Conservation (phyloP, 805 yeast species). For the Candida insectorum region DNA sequence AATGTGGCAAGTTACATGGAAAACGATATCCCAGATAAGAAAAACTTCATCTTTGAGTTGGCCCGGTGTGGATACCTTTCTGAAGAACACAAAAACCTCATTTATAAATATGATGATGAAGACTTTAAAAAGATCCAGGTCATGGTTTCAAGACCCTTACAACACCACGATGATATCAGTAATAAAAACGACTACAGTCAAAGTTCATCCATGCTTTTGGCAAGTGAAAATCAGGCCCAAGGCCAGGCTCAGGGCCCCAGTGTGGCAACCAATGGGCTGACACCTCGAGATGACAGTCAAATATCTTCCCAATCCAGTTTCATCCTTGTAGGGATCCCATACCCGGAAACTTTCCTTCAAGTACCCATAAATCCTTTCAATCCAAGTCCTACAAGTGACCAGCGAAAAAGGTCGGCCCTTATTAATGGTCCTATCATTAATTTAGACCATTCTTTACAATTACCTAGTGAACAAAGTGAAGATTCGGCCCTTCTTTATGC, state of each 20-base stretch:
- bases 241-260: conserved; percentile 11
- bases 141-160: conserved; percentile 36
- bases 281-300: conserved; percentile 20
- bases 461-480: conserved; percentile 30
- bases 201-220: conserved; percentile 31
- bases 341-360: conserved; percentile 32
- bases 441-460: conserved; percentile 62
- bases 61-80: conserved; percentile 29
- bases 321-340: conserved; percentile 39
- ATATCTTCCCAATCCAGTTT: conserved; percentile 26
- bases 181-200: conserved; percentile 26
- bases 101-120: conserved; percentile 19
- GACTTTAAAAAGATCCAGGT: conserved; percentile 30
- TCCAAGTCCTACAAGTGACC: conserved; percentile 54
- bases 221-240: conserved; percentile 4
- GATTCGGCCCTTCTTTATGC: conserved; percentile 46
- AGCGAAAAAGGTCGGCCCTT: conserved; percentile 73
- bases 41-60: conserved; percentile 9
- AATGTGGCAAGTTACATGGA: conserved; percentile 6
- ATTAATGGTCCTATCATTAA: conserved; percentile 81
- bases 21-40: conserved; percentile 12
- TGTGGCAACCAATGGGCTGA: not conserved
- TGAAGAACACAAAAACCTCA: conserved; percentile 29
- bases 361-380: conserved; percentile 38
- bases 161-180: conserved; percentile 2